A percentile compares a stretch with the other conserved stretches of the same genome.
phyloP scores from a whole-genome alignment of 208 protist genomes.

The Porcisia deanei region DNA sequence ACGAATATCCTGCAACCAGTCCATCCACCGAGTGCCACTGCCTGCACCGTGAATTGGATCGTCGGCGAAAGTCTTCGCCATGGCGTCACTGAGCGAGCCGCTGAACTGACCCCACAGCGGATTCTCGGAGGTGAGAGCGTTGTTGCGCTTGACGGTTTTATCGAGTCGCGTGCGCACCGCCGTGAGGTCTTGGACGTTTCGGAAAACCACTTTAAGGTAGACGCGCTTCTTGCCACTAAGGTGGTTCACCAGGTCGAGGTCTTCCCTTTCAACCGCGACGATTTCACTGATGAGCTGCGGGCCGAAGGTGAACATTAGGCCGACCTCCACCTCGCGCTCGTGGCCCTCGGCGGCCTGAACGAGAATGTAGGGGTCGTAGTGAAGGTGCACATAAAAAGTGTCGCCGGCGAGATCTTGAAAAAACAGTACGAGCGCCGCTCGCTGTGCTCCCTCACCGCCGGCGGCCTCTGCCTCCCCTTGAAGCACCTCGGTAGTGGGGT shows the following conservation, averaged over 20 bases:
- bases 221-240: slow-evolving; percentile 92
- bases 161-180: slow-evolving; percentile 84
- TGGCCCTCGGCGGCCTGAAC: slow-evolving; percentile 77
- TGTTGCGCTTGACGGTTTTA: slow-evolving; percentile 76
- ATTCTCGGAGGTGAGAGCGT: slow-evolving; percentile 44
- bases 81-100: slow-evolving; percentile 69
- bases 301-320: slow-evolving; percentile 91
- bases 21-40: slow-evolving; percentile 62
- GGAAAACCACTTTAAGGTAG: slow-evolving; percentile 96
- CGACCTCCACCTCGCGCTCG: slow-evolving; percentile 95
- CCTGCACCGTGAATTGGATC: slow-evolving; percentile 34
- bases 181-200: slow-evolving; percentile 94
- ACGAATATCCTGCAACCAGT: slow-evolving; percentile 96
- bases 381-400: slow-evolving; percentile 73
- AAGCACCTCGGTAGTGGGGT: slow-evolving; percentile 60
- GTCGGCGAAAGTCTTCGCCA: slow-evolving; percentile 74
- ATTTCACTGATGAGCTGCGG: slow-evolving; percentile 84
- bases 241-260: slow-evolving; percentile 97
- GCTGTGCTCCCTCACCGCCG: slow-evolving; percentile 32
- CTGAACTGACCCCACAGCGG: slow-evolving; percentile 51
- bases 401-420: slow-evolving; percentile 86
- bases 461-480: slow-evolving; percentile 28
- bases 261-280: slow-evolving; percentile 92
- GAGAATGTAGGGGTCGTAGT: slow-evolving; percentile 84
- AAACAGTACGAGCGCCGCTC: slow-evolving; percentile 70